Evolutionary conservation across 1,139 yeast genomes (phyloP), one percentile per base, ranked within the genome.

Genomic region (Suhomyces coccinellae): DNA sequence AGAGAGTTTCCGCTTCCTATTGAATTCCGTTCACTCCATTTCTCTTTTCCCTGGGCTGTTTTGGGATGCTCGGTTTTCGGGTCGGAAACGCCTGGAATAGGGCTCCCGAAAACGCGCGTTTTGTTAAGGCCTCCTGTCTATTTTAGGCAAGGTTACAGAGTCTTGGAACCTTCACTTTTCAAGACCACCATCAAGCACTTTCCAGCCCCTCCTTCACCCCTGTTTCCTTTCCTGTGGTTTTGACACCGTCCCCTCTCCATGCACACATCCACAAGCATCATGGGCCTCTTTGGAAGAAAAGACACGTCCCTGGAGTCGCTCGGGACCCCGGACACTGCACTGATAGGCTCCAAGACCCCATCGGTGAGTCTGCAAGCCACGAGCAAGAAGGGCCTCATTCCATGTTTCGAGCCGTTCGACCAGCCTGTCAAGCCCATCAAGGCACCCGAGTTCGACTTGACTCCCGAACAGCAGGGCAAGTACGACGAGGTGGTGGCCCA

Each of bases 401-500:
- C 71, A 51, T 57, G 77, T 46, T 61, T 67, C 40, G 60, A 53
- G 2, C 79, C 79, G 1, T 73, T 74, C 51, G 76, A 71, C 32
- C 49, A 63, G 17, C 79, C 79, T 0, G 52, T 71, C 7, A 62
- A 65, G 45, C 72, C 75, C 4, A 57, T 69, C 16, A 60, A 57
- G 41, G 57, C 63, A 3, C 75, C 75, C 0, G 58, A 40, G 2
- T 55, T 60, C 36, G 64, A 66, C 36, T 58, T 73, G 44, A 55
- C 62, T 11, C 61, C 62, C 1, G 83, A 77, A 16, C 85, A 93
- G 63, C 62, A 72, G 47, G 63, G 61, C 14, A 85, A 82, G 66
- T 91, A 85, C 57, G 57, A 69, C 14, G 62, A 65, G 20, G 87
- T 90, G 1, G 69, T 84, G 43, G 62, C 67, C 36, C 81, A 87